Percentiles rank a stretch among this genome's conserved stretches.
phyloP scores from a whole-genome alignment of 768 basidiomycete genomes.

The Neoboletus brunneissimus region DNA sequence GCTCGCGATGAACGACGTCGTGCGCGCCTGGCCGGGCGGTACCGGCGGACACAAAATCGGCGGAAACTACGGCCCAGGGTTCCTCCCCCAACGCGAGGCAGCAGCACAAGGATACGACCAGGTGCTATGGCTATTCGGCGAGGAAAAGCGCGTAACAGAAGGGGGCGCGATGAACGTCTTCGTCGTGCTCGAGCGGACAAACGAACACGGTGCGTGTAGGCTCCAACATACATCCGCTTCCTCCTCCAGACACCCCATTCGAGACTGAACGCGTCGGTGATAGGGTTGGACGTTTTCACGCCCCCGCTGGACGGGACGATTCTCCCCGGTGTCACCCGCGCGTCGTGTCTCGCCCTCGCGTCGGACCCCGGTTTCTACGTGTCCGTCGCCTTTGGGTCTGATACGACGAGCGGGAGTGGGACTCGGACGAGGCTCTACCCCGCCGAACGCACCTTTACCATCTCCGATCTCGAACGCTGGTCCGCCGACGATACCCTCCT shows the following conservation, averaged over 20 bases:
- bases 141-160: slow-evolving; percentile 52
- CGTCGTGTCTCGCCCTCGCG: slow-evolving; percentile 73
- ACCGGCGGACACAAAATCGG: slow-evolving; percentile 62
- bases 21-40: slow-evolving; percentile 84
- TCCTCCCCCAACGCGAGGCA: slow-evolving; percentile 65
- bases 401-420: too few species aligned
- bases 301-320: slow-evolving; percentile 90
- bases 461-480: slow-evolving; percentile 54
- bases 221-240: too few species aligned
- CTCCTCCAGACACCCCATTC: too few species aligned
- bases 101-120: slow-evolving; percentile 69
- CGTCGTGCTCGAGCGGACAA: slow-evolving; percentile 55
- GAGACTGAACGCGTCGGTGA: too few species aligned
- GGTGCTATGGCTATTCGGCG: slow-evolving; percentile 74
- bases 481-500: slow-evolving; percentile 60
- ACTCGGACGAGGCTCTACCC: too few species aligned
- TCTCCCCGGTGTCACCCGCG: slow-evolving; percentile 88
- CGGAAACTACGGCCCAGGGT: slow-evolving; percentile 59
- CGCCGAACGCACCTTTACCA: slow-evolving; percentile 60
- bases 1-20: slow-evolving; percentile 64
- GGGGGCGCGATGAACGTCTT: slow-evolving; percentile 85
- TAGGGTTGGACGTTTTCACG: slow-evolving; percentile 73
- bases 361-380: slow-evolving; percentile 53
- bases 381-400: not conserved
- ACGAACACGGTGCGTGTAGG: slow-evolving; percentile 47